A percentile compares a stretch with the other conserved stretches of the same genome.
Conservation (phyloP, 768 basidiomycete genomes). For the Psilocybe sp. region DNA sequence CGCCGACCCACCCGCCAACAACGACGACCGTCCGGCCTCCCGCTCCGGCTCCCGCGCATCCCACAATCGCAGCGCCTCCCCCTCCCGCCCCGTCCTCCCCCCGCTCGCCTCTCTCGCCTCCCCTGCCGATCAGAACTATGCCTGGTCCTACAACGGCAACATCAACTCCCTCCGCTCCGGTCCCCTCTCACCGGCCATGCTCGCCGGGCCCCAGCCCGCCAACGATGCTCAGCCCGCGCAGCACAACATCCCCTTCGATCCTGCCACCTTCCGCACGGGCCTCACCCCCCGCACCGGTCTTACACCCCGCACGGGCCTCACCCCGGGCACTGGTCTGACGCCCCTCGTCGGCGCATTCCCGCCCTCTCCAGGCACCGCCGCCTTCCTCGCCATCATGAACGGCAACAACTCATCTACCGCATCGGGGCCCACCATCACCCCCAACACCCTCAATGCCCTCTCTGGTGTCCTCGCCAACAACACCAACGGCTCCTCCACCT, state of each 20-base stretch:
- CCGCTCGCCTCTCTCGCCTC: conserved; percentile 79
- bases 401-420: conserved; percentile 33
- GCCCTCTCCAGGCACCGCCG: conserved; percentile 85
- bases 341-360: conserved; percentile 83
- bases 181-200: conserved; percentile 95
- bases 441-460: conserved; percentile 76
- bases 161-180: conserved; percentile 87
- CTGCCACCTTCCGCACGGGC: conserved; percentile 74
- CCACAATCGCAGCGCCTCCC: conserved; percentile 38
- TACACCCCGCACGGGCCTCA: conserved; percentile 82
- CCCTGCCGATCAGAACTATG: conserved; percentile 60
- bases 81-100: conserved; percentile 73
- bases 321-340: conserved; percentile 73
- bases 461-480: conserved; percentile 68
- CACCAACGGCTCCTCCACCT: conserved; percentile 32
- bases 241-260: conserved; percentile 60
- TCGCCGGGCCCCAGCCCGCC: conserved; percentile 74
- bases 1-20: not conserved
- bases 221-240: conserved; percentile 37
- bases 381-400: conserved; percentile 90
- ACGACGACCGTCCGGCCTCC: conserved; percentile 19
- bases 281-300: conserved; percentile 86
- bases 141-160: conserved; percentile 61
- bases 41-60: conserved; percentile 28
- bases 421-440: conserved; percentile 57